Percentiles rank a stretch among this genome's conserved stretches.
Evolutionary conservation across 164 flowering plant species (phyloP).

Genomic region (Aristolochia californica): DNA sequence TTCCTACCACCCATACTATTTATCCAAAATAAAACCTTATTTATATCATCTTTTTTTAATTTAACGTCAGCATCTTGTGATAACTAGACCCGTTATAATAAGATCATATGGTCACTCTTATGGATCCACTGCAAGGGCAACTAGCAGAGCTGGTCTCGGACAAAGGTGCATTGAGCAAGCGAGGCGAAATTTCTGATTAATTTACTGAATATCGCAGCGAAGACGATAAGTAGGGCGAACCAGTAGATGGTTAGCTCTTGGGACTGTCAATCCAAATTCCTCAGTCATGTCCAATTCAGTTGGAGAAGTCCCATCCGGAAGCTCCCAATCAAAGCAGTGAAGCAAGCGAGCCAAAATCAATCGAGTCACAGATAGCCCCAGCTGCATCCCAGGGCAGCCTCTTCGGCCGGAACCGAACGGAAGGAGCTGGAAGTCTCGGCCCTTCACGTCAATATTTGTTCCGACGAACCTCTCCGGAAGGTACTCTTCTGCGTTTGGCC

Average conservation of each 20-base stretch:
- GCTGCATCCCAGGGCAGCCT: constrained; percentile 15
- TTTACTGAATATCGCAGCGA: no score
- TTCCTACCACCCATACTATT: no score
- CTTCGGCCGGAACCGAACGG: constrained; percentile 20
- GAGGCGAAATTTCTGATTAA: no score
- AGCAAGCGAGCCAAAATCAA: constrained; percentile 14
- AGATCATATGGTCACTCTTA: no score
- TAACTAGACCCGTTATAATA: no score
- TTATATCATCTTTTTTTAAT: no score
- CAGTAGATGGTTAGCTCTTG: constrained; percentile 11
- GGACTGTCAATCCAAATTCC: constrained; percentile 8
- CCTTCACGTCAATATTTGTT: constrained; percentile 6
- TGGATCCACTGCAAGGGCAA: no score
- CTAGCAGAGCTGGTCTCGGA: no score
- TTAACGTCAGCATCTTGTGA: no score
- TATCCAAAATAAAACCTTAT: no score
- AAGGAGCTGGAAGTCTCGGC: constrained; percentile 9
- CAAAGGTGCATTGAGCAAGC: no score
- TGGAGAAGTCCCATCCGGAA: constrained; percentile 9
- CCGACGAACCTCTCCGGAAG: constrained; percentile 17
- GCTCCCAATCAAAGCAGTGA: constrained; percentile 19
- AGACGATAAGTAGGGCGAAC: constrained; percentile 15
- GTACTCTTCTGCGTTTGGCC: constrained; percentile 19
- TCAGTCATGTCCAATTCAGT: constrained; percentile 13
- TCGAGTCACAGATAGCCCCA: constrained; percentile 9